A percentile compares a stretch with the other conserved stretches of the same genome.
Conservation (phyloP, 2,329 filamentous ascomycete species). For the Purpureocillium lavendulum region DNA sequence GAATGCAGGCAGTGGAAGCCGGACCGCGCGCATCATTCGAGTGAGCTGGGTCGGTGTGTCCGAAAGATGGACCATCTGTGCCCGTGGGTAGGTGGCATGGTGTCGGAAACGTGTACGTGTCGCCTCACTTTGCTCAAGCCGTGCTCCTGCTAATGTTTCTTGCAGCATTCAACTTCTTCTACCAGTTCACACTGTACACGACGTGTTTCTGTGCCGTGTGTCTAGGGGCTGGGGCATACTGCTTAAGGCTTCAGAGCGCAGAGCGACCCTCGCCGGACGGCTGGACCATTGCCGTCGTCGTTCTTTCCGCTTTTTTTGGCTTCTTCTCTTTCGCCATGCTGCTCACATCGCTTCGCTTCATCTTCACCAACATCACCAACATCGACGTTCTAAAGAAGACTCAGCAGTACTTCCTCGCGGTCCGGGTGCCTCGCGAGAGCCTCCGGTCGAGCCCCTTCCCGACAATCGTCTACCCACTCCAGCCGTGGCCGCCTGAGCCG, state of each 20-base stretch:
- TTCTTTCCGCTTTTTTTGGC: constrained; percentile 61
- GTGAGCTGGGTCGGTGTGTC: constrained; percentile 73
- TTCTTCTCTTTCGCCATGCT: constrained; percentile 78
- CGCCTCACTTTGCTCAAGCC: not conserved
- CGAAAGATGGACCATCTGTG: constrained; percentile 94
- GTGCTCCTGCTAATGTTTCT: not conserved
- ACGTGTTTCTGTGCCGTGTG: constrained; percentile 57
- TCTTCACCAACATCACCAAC: constrained; percentile 69
- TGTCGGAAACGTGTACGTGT: constrained; percentile 64
- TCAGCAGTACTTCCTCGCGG: constrained; percentile 64
- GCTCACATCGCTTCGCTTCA: constrained; percentile 60
- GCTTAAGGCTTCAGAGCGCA: constrained; percentile 45
- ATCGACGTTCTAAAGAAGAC: constrained; percentile 65
- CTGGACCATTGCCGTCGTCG: constrained; percentile 59
- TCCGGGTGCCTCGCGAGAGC: constrained; percentile 53
- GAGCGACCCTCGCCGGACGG: constrained; percentile 38
- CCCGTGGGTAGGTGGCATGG: constrained; percentile 91
- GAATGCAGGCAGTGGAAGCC: constrained; percentile 81
- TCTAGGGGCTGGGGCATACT: constrained; percentile 56
- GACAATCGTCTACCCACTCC: constrained; percentile 52
- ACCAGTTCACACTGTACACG: constrained; percentile 76
- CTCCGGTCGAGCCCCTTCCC: constrained; percentile 31
- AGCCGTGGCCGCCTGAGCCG: not conserved
- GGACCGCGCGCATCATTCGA: constrained; percentile 80
- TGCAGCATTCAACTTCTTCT: constrained; percentile 78